Evolutionary conservation across 768 basidiomycete genomes (phyloP), one percentile per base, ranked within the genome.

Genomic region (Crucibulum laeve): DNA sequence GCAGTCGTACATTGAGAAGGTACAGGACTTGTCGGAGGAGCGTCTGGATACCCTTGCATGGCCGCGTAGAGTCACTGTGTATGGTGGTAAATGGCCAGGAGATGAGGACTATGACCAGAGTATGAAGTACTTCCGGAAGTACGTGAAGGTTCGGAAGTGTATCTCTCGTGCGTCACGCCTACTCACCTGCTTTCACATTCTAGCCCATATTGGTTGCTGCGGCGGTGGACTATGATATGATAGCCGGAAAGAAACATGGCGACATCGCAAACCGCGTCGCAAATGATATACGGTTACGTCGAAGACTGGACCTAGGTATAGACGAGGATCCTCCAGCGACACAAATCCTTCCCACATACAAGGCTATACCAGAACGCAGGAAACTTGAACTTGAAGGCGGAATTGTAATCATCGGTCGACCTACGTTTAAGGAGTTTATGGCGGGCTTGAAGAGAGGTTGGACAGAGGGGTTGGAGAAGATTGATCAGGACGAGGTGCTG

Each of bases 131-230:
- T 98, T 98, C 71, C 86, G 89, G 62, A 91, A 89, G 73, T 98
- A 96, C 67, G 81, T 97, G 70, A 95, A 96, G 87, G 96, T 96
- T 50, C 51, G 80, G 37, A 43, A 42, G 42, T 30, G 19, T 15
- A 13, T 38, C 25, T 40, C 14, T 22, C 40, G 6, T 18, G 33
- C 36, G 18, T 35, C 32, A n/a, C 14, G 17, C 26, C 21, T 10
- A 22, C 19, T 8, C 25, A 15, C 15, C 14, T 23, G 21, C 15
- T 21, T 35, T 8, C 10, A 7, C 33, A 17, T 22, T 45, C 11
- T 56, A 99, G 96, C 96, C 96, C 6, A 78, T 95, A 44, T 73
- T 99, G 4, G 88, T 94, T 25, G 93, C 95, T 4, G 92, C 93
- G 2, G 96, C 92, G 0, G 70, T 97, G 25, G 96, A 99, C 73